Evolutionary conservation across 805 yeast genomes (phyloP), one percentile per base, ranked within the genome.

Genomic region (Wickerhamomyces silvicola): DNA sequence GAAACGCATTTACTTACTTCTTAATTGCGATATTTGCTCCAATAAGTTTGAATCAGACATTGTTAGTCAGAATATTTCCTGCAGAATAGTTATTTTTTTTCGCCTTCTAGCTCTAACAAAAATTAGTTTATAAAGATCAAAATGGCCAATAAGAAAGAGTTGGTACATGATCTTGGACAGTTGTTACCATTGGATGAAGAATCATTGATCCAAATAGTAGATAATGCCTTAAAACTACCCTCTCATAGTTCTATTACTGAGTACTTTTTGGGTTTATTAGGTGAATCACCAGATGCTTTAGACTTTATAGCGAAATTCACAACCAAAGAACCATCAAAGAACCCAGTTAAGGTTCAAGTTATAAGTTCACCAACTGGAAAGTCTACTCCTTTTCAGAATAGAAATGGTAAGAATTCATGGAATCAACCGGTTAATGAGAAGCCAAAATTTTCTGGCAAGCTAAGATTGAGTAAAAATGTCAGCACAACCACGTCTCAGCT

Each of bases 161-260:
- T 52, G 4, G 33, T 42, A 1, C 18, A 28, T 11, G 46, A 49
- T 14, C 37, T 55, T 20, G 29, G 25, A 5, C 40, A 61, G 12
- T 52, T 77, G 1, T 45, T 79, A 12, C 85, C 85, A 0, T 52
- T 79, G 24, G 86, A 79, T 39, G 59, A 62, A 11, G 81, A 74
- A 7, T 60, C 81, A 0, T 56, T 76, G 20, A 43, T 48, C 10
- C 79, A 77, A 44, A 65, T 78, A 60, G 60, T 78, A 6, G 70
- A 68, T 10, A 73, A 77, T 43, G 72, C 78, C 0, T 47, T 68
- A 10, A 50, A 63, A 8, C 54, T 76, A 15, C 62, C 64, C 7
- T 50, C 70, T 0, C 68, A 74, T 31, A 62, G 64, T 4, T 74
- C 64, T 10, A 65, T 75, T 7, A 62, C 65, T 14, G 60, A 57